These are phyloP conservation scores for Medicago lupulina DNA, from an alignment of 306 rosid species.

Conservation along the genomic window DNA sequence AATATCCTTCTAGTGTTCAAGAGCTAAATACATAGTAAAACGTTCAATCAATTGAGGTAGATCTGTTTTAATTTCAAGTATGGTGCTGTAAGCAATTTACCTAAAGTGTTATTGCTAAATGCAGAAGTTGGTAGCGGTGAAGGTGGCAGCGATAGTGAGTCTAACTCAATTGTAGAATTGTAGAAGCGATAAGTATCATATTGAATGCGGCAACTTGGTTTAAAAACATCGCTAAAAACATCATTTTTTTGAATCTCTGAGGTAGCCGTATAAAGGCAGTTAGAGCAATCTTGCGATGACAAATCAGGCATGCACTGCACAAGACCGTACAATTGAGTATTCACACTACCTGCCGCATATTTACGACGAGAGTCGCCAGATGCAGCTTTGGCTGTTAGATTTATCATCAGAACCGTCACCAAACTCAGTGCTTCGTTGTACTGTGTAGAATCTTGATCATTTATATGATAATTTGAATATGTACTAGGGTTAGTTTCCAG, in stretches of 20 bases:
- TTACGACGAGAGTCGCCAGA: neutral
- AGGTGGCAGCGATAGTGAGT: too few relatives aligned
- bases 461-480: neutral
- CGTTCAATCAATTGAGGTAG: too few relatives aligned
- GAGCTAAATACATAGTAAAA: too few relatives aligned
- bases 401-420: conserved; percentile 14
- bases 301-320: conserved; percentile 53
- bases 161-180: neutral
- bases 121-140: neutral
- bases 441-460: neutral
- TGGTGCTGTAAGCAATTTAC: too few relatives aligned
- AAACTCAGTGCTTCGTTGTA: neutral
- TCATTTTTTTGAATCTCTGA: neutral
- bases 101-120: neutral
- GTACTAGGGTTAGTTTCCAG: neutral
- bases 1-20: too few relatives aligned
- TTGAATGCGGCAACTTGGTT: conserved; percentile 31
- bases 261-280: too few relatives aligned
- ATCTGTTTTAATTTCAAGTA: too few relatives aligned
- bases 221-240: neutral
- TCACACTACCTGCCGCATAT: neutral
- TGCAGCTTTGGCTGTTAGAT: neutral
- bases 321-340: conserved; percentile 11
- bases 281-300: neutral
- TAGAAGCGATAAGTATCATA: conserved; percentile 3